Base-by-base conservation (phyloP, 73 alveolate species). In the Paraurostyla sp. region DNA sequence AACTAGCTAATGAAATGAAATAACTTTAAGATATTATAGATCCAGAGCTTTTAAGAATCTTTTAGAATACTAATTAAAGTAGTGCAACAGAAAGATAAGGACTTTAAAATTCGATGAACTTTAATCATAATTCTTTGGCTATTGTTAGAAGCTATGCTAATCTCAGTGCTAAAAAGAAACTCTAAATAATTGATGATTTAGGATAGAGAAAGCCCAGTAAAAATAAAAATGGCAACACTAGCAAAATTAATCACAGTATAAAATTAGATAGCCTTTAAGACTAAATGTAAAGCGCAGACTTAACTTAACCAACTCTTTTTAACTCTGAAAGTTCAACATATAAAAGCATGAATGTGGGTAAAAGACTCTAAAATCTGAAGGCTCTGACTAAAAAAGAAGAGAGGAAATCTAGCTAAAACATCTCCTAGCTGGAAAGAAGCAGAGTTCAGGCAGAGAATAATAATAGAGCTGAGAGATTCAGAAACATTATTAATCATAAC, bases 291-390 rank as follows among this genome's bases (percentile, higher is more conserved):
- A 65, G 82, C 41, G 7, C 82, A n/a, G n/a, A n/a, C n/a, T n/a
- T n/a, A 3, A 65, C 82, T 35, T 56, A 65, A 38, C 58, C 35
- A 38, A 65, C 82, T 36, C n/a, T n/a, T n/a, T n/a, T n/a, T n/a
- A n/a, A n/a, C n/a, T n/a, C n/a, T n/a, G n/a, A n/a, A n/a, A 65
- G 82, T 65, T 30, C 82, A 6, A 65, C 82, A 36, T 65, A 65
- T 65, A 65, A 65, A 65, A 65, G 82, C 41, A 65, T 65, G 82
- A 25, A 65, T 35, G 82, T 65, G 1, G 82, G 82, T 32, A 65
- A 65, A 40, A 65, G 82, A 40, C 82, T 65, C 36, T 22, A 65
- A 65, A 65, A 65, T 38, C 58, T 65, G 38, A 65, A 65, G 23
- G 35, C 35, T 15, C 58, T 65, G 13, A 13, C 41, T n/a, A n/a